Percentiles rank a stretch among this genome's conserved stretches.
phyloP scores from a whole-genome alignment of 2,329 filamentous ascomycete genomes.

The Xylaria sp. region DNA sequence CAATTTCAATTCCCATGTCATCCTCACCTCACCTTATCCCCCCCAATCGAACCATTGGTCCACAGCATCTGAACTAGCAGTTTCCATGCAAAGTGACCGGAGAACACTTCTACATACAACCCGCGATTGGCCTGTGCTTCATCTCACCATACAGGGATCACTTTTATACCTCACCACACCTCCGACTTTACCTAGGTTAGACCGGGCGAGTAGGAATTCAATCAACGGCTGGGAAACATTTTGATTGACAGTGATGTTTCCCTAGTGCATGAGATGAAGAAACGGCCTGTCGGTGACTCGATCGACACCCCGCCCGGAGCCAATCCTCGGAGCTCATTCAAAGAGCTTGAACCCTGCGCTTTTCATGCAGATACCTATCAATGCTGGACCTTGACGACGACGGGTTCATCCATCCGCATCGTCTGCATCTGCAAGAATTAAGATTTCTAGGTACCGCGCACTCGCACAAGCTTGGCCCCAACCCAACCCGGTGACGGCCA shows the following conservation, averaged over 20 bases:
- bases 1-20: neutral
- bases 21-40: neutral
- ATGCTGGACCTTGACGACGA: neutral
- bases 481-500: constrained; percentile 3
- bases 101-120: constrained; percentile 4
- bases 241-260: too few relatives aligned
- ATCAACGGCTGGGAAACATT: too few relatives aligned
- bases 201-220: neutral
- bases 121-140: constrained; percentile 16
- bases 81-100: constrained; percentile 11
- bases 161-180: neutral
- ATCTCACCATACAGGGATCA: constrained; percentile 10
- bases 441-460: neutral
- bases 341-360: too few relatives aligned
- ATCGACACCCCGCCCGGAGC: too few relatives aligned
- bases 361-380: too few relatives aligned
- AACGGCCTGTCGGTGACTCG: too few relatives aligned
- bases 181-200: constrained; percentile 8
- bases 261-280: too few relatives aligned
- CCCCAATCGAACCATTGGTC: constrained; percentile 9
- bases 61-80: neutral
- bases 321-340: too few relatives aligned
- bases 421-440: too few relatives aligned
- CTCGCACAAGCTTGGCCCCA: constrained; percentile 9
- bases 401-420: too few relatives aligned